phyloP scores from a whole-genome alignment of 176 grass and related monocot species.

The Chrysopogon serrulatus region DNA sequence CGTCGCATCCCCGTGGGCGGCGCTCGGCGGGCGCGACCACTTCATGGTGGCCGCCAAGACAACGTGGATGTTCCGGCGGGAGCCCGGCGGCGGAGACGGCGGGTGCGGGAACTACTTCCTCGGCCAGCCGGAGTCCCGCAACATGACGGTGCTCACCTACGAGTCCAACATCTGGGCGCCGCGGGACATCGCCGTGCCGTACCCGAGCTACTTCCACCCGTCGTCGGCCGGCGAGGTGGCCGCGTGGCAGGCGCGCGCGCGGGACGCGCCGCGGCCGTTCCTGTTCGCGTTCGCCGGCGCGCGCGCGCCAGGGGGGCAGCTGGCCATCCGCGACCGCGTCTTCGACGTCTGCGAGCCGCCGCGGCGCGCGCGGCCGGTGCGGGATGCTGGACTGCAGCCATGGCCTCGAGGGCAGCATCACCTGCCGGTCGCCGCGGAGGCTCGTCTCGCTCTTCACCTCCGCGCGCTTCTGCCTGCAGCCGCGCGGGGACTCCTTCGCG shows the following conservation, averaged over 20 bases:
- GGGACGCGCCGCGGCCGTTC: slow-evolving; percentile 19
- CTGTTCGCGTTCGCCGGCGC: slow-evolving; percentile 59
- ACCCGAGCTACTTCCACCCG: slow-evolving; percentile 75
- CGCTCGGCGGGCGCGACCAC: slow-evolving; percentile 47
- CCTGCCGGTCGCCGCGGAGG: slow-evolving; percentile 31
- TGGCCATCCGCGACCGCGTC: slow-evolving; percentile 47
- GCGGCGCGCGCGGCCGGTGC: slow-evolving; percentile 19
- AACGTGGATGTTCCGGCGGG: slow-evolving; percentile 55
- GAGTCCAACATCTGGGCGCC: slow-evolving; percentile 42
- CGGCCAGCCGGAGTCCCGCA: slow-evolving; percentile 27
- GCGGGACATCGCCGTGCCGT: slow-evolving; percentile 56
- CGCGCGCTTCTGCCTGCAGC: slow-evolving; percentile 59
- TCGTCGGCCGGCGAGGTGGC: slow-evolving; percentile 31
- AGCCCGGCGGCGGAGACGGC: not conserved
- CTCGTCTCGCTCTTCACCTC: slow-evolving; percentile 40
- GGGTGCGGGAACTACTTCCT: slow-evolving; percentile 63
- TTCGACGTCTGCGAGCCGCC: slow-evolving; percentile 34
- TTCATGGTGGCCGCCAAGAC: slow-evolving; percentile 54
- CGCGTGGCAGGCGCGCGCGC: slow-evolving; percentile 40
- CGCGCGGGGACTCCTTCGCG: slow-evolving; percentile 55
- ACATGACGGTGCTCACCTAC: slow-evolving; percentile 52
- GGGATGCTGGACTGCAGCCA: slow-evolving; percentile 42
- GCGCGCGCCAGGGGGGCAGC: not conserved
- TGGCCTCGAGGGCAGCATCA: slow-evolving; percentile 18
- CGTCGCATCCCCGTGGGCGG: slow-evolving; percentile 43